Base-by-base conservation (phyloP, 495 filamentous ascomycete species). In the Hypomontagnella submonticulosa region DNA sequence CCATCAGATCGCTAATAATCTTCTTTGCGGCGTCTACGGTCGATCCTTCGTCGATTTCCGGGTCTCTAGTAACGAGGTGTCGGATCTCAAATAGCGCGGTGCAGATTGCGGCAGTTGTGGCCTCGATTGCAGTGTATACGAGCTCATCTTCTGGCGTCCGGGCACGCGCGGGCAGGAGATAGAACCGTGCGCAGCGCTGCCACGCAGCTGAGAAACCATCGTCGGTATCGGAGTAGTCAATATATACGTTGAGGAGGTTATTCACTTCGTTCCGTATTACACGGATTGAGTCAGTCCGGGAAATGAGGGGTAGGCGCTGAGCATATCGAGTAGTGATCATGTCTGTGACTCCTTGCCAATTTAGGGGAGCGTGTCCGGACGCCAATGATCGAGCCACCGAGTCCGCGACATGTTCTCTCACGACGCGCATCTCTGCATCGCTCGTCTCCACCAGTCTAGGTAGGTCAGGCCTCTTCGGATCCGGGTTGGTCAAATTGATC, bases 331-430 rank as follows among this genome's bases (percentile, higher is more conserved):
- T 71, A 6, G 88, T 77, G 5, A 90, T 76, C 83, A 87, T 83
- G 57, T 90, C 88, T 0, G 79, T 78, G 23, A 87, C 78, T 0
- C 74, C 80, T 62, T 89, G 88, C 88, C 88, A 90, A 57, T 89
- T 76, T 30, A 82, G 71, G n/a, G 60, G 20, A 5, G 6, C 8
- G 13, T 50, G 36, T 5, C 8, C 4, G 16, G 42, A 50, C 6
- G 63, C 53, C 20, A 48, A 37, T 59, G 10, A 57, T 13, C 10
- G 71, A 19, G 32, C 69, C 12, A 86, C 76, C 12, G 84, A 66
- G 2, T 69, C 54, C 9, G 66, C 66, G 1, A 88, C 65, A 12
- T 83, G 80, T 3, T 67, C 56, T 36, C 75, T 77, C 11, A 89
- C 75, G 0, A 63, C 66, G 1, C 67, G 63, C n/a, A 85, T 67